A percentile compares a stretch with the other conserved stretches of the same genome.
These are phyloP conservation scores for Eucalyptus pauciflora DNA, from an alignment of 345 rosid species.

Conservation along the genomic window DNA sequence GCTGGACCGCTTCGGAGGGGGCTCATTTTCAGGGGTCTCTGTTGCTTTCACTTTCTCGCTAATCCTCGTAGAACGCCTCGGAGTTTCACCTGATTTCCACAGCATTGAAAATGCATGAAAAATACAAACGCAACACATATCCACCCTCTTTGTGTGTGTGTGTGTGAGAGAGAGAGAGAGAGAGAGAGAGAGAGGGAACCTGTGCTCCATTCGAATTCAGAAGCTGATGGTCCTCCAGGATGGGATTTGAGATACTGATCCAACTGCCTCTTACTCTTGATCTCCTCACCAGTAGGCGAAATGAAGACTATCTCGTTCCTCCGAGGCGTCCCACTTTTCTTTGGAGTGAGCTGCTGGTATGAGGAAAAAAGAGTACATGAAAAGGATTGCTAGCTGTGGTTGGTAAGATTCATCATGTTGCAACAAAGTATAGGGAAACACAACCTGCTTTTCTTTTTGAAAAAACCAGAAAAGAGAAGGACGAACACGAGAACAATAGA, in stretches of 20 bases:
- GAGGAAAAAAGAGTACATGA: neutral
- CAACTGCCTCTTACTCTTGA: constrained; percentile 17
- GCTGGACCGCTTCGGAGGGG: constrained; percentile 2
- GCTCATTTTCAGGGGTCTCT: constrained; percentile 20
- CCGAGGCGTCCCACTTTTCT: constrained; percentile 16
- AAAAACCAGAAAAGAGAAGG: neutral
- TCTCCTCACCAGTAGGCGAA: constrained; percentile 29
- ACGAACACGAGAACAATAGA: neutral
- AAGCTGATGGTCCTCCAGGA: constrained; percentile 13
- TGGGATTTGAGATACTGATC: constrained; percentile 28
- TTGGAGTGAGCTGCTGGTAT: constrained; percentile 5
- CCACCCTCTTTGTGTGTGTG: neutral
- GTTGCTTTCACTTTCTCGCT: constrained; percentile 24
- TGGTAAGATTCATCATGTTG: neutral
- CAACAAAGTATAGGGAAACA: neutral
- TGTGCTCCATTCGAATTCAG: constrained; percentile 35
- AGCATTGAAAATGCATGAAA: neutral
- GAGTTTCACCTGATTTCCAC: constrained; percentile 19
- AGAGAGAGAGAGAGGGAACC: neutral
- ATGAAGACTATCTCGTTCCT: constrained; percentile 21
- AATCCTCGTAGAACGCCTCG: constrained; percentile 27
- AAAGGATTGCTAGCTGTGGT: neutral
- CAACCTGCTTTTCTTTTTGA: neutral
- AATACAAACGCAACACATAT: neutral
- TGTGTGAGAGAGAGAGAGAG: neutral